Percentiles rank a stretch among this genome's conserved stretches.
phyloP scores from a whole-genome alignment of 2,329 filamentous ascomycete species.

The Ramichloridium luteum region DNA sequence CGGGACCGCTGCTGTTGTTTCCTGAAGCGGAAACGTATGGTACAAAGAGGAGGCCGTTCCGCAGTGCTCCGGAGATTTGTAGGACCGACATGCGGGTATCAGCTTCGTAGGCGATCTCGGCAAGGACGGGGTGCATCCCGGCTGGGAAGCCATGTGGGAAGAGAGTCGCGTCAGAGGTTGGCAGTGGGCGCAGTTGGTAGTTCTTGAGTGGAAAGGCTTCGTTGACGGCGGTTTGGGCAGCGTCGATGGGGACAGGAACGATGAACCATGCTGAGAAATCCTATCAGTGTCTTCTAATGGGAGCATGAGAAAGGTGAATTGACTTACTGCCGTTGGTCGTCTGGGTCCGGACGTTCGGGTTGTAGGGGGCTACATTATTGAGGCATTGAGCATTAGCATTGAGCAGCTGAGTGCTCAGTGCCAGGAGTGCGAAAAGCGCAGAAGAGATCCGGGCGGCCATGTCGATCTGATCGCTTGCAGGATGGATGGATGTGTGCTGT shows the following conservation, averaged over 20 bases:
- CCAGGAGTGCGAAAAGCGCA: too few species aligned
- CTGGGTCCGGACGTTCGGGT: conserved; percentile 12
- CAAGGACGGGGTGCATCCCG: conserved; percentile 14
- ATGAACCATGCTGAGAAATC: conserved; percentile 12
- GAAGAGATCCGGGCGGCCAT: too few species aligned
- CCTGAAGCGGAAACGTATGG: conserved; percentile 11
- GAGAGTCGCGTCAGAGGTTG: conserved; percentile 8
- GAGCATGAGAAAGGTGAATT: neutral
- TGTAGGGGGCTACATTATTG: conserved; percentile 14
- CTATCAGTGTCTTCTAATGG: too few species aligned
- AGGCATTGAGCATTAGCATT: conserved; percentile 16
- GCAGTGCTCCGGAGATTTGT: conserved; percentile 14
- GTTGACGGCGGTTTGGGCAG: conserved; percentile 13
- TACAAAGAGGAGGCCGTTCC: conserved; percentile 6
- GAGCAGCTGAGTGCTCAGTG: too few species aligned
- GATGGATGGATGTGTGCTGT: too few species aligned
- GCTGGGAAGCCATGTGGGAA: conserved; percentile 14
- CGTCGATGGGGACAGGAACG: conserved; percentile 11
- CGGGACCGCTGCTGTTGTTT: conserved; percentile 5
- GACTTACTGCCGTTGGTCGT: conserved; percentile 10
- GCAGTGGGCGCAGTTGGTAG: conserved; percentile 11
- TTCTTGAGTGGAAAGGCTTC: conserved; percentile 5
- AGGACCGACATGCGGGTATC: conserved; percentile 16
- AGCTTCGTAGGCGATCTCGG: conserved; percentile 6
- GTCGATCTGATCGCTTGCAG: too few species aligned